Percentiles rank a stretch among this genome's conserved stretches.
These are phyloP conservation scores for Ophiocordyceps camponoti-leonardi DNA, from an alignment of 2,329 filamentous ascomycete species.

Conservation along the genomic window DNA sequence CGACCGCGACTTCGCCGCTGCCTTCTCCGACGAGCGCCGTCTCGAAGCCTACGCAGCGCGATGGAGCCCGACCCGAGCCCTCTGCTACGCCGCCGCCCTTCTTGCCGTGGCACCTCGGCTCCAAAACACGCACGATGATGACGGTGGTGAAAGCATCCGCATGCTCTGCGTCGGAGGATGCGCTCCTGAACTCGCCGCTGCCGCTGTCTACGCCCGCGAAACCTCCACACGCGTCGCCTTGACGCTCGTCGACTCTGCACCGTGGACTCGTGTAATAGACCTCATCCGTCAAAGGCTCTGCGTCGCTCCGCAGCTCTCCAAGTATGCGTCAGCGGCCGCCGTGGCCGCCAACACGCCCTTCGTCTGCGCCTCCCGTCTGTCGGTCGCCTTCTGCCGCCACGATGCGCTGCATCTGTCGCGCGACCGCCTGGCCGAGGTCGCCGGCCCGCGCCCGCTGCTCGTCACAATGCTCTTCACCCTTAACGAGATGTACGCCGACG, in stretches of 20 bases:
- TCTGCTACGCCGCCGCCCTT: constrained; percentile 58
- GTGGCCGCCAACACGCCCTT: constrained; percentile 27
- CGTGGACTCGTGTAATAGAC: constrained; percentile 50
- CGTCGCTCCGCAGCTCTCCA: constrained; percentile 29
- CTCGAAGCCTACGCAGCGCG: constrained; percentile 72
- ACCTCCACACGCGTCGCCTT: constrained; percentile 20
- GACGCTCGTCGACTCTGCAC: constrained; percentile 63
- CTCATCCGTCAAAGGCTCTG: constrained; percentile 41
- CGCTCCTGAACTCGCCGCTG: constrained; percentile 42
- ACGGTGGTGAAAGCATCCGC: constrained; percentile 9
- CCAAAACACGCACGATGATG: constrained; percentile 6
- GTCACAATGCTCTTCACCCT: constrained; percentile 85
- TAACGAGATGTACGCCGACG: constrained; percentile 80
- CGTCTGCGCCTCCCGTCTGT: constrained; percentile 20
- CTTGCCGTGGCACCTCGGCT: constrained; percentile 18
- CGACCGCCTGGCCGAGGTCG: constrained; percentile 13
- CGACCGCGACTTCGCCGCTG: constrained; percentile 64
- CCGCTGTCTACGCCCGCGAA: constrained; percentile 25
- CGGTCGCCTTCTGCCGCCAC: constrained; percentile 23
- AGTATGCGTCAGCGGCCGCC: constrained; percentile 31
- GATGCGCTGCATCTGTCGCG: constrained; percentile 29
- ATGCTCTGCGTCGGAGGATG: constrained; percentile 38
- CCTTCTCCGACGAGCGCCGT: constrained; percentile 56
- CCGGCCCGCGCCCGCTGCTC: constrained; percentile 27
- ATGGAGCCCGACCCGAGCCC: constrained; percentile 76